Conservation (phyloP, 805 yeast genomes). For the Ogataea haglerorum region DNA sequence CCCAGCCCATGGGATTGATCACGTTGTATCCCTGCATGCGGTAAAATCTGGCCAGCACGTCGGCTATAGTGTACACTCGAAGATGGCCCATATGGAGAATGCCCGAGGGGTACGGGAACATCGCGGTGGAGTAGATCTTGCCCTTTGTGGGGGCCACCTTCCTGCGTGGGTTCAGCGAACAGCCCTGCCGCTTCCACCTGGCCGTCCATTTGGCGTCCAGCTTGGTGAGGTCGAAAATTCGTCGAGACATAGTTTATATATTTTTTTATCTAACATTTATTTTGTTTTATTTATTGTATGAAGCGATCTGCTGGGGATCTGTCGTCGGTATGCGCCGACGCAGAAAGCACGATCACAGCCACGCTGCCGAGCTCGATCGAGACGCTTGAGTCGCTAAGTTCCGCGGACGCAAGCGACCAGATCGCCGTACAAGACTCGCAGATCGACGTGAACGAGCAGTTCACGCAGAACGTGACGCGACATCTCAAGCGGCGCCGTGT, state of each 20-base stretch:
- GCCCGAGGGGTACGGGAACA: constrained; percentile 98
- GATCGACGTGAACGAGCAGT: constrained; percentile 25
- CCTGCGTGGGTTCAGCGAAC: constrained; percentile 31
- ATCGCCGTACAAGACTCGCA: constrained; percentile 20
- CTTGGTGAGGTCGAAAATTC: constrained; percentile 24
- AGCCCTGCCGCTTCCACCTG: constrained; percentile 39
- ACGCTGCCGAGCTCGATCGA: constrained; percentile 1
- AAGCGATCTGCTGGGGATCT: constrained; percentile 8
- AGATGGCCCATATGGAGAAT: constrained; percentile 90
- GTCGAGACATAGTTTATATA: constrained; percentile 6
- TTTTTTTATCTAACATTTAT: neutral
- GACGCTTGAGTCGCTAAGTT: neutral
- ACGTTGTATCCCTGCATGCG: constrained; percentile 74
- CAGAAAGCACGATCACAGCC: neutral
- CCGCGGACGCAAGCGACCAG: constrained; percentile 10
- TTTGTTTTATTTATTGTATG: constrained; percentile 2
- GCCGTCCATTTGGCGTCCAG: constrained; percentile 53
- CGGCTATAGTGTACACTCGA: constrained; percentile 89
- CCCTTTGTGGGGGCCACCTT: constrained; percentile 12
- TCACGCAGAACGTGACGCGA: constrained; percentile 29
- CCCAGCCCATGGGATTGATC: constrained; percentile 99
- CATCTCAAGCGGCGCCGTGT: constrained; percentile 21
- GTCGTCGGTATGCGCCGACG: neutral
- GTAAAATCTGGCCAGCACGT: constrained; percentile 73
- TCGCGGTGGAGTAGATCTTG: constrained; percentile 64